A percentile compares a stretch with the other conserved stretches of the same genome.
These are phyloP conservation scores for Arbutus unedo DNA, from an alignment of 148 eudicot species.

Conservation along the genomic window DNA sequence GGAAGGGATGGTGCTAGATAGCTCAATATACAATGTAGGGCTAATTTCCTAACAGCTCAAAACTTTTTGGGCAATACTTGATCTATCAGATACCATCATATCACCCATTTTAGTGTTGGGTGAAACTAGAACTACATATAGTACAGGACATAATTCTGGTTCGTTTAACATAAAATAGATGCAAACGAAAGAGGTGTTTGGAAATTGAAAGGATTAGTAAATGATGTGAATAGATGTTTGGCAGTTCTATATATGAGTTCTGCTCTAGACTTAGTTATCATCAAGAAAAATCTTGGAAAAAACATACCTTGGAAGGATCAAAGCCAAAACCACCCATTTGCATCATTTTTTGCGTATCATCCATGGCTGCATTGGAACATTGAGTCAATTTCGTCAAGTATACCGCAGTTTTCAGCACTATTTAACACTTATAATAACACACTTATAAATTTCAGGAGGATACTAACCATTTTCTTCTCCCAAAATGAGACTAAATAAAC, in stretches of 20 bases:
- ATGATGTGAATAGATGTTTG: background rate
- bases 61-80: background rate
- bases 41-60: background rate
- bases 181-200: background rate
- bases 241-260: background rate
- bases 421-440: conserved; percentile 4
- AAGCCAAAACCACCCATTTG: conserved; percentile 98
- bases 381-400: conserved; percentile 9
- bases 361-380: conserved; percentile 60
- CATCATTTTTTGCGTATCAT: conserved; percentile 99
- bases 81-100: conserved; percentile 4
- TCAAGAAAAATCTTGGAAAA: background rate
- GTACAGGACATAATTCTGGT: background rate
- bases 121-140: conserved; percentile 2
- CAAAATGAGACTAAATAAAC: conserved; percentile 88
- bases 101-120: background rate
- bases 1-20: background rate
- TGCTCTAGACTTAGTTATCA: background rate
- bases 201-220: background rate
- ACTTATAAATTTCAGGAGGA: background rate
- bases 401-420: background rate
- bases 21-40: background rate
- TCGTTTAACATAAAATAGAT: background rate
- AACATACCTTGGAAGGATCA: conserved; percentile 71
- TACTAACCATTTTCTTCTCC: conserved; percentile 93